phyloP scores from a whole-genome alignment of 73 alveolate species.

The Paramecium sonneborni region DNA sequence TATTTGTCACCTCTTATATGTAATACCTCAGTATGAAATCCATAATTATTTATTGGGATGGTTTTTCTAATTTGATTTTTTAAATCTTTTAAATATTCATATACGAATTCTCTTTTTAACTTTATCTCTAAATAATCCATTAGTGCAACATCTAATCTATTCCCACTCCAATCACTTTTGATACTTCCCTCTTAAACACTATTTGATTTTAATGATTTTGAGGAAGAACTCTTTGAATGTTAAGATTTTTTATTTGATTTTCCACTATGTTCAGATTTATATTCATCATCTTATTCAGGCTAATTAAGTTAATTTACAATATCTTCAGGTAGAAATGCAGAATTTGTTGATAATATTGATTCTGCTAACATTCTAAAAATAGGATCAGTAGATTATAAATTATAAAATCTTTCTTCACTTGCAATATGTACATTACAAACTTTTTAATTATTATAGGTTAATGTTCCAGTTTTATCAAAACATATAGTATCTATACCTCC shows the following conservation, averaged over 20 bases:
- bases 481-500: slow-evolving; percentile 83
- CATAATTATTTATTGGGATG: neutral
- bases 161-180: slow-evolving; percentile 19
- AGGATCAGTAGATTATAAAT: neutral
- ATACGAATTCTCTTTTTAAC: neutral
- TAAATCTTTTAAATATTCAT: neutral
- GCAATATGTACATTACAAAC: neutral
- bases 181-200: neutral
- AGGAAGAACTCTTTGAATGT: neutral
- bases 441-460: slow-evolving; percentile 72
- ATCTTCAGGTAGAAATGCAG: slow-evolving; percentile 14
- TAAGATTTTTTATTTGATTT: neutral
- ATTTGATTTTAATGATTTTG: neutral
- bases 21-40: neutral
- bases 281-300: neutral
- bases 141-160: slow-evolving; percentile 40
- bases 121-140: slow-evolving; percentile 22
- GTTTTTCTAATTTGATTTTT: neutral
- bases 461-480: slow-evolving; percentile 86
- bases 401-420: neutral
- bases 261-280: neutral
- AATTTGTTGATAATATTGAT: slow-evolving; percentile 9
- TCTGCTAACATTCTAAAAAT: slow-evolving; percentile 41
- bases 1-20: slow-evolving; percentile 20
- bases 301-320: neutral